A percentile compares a stretch with the other conserved stretches of the same genome.
These are phyloP conservation scores for Cryptomeria japonica DNA, from an alignment of 75 land plant species.

Conservation along the genomic window DNA sequence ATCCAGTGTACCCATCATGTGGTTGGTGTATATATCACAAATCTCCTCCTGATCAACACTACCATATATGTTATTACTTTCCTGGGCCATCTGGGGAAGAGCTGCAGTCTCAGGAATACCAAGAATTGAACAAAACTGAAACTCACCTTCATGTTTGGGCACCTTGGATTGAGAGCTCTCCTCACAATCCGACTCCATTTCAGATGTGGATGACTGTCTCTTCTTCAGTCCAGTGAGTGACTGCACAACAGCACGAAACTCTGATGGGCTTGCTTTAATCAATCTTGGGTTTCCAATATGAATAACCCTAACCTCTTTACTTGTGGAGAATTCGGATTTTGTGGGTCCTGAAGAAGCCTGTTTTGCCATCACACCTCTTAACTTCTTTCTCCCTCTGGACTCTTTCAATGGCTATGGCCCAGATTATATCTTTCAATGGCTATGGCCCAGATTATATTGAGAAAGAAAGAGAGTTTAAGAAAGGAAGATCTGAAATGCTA, in stretches of 20 bases:
- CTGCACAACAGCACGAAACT: slow-evolving; percentile 5
- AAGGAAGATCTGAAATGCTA: no score
- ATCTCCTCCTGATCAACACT: background rate
- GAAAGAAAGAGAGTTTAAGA: no score
- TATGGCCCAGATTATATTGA: no score
- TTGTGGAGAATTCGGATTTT: background rate
- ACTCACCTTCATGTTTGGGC: background rate
- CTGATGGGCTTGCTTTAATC: background rate
- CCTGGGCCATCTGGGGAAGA: no score
- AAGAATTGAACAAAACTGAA: background rate
- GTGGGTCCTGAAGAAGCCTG: background rate
- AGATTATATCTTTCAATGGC: no score
- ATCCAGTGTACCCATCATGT: background rate
- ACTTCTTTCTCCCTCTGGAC: background rate
- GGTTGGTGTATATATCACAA: background rate
- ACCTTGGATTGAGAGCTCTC: background rate
- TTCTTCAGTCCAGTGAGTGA: background rate
- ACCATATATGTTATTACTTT: no score
- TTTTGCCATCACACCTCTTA: background rate
- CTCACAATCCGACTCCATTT: background rate
- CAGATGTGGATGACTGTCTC: background rate
- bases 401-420: background rate
- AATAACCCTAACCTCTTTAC: background rate
- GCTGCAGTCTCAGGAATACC: no score
- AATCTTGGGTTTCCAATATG: background rate